Conservation (phyloP, 768 basidiomycete genomes). For the Coprinellus micaceus region DNA sequence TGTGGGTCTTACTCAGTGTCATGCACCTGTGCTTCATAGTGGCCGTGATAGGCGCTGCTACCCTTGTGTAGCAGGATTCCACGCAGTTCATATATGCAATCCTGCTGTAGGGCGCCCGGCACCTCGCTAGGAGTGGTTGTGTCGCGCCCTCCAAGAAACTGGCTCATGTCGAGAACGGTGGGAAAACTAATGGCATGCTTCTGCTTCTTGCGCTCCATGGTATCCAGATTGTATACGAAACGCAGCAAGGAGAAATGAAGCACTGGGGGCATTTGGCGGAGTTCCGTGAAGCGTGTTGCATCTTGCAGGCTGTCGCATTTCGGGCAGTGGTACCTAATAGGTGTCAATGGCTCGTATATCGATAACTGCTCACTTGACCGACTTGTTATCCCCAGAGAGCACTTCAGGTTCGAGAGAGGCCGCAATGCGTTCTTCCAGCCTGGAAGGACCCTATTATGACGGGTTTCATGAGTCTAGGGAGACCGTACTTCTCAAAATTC, state of each 20-base stretch:
- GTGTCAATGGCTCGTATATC: neutral
- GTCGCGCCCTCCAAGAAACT: conserved; percentile 41
- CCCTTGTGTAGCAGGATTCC: conserved; percentile 90
- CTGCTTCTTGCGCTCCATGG: conserved; percentile 83
- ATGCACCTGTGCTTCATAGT: conserved; percentile 84
- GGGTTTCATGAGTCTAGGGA: neutral
- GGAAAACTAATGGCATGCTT: conserved; percentile 83
- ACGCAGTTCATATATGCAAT: conserved; percentile 70
- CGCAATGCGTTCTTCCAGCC: conserved; percentile 70
- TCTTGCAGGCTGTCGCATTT: conserved; percentile 69
- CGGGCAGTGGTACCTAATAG: conserved; percentile 72
- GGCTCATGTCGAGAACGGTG: conserved; percentile 63
- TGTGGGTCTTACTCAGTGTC: conserved; percentile 49
- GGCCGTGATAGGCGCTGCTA: conserved; percentile 85
- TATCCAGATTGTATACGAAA: conserved; percentile 82
- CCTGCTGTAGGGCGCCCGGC: conserved; percentile 2
- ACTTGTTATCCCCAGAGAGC: conserved; percentile 84
- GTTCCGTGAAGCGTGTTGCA: conserved; percentile 72
- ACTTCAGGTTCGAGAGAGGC: conserved; percentile 64
- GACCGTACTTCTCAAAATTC: neutral
- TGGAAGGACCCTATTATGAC: conserved; percentile 36
- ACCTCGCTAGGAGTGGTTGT: neutral
- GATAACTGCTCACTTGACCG: conserved; percentile 7
- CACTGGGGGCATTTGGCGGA: conserved; percentile 75
- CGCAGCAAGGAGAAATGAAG: conserved; percentile 90